Conservation (phyloP, 129 eudicot genomes). For the Arctium minus region DNA sequence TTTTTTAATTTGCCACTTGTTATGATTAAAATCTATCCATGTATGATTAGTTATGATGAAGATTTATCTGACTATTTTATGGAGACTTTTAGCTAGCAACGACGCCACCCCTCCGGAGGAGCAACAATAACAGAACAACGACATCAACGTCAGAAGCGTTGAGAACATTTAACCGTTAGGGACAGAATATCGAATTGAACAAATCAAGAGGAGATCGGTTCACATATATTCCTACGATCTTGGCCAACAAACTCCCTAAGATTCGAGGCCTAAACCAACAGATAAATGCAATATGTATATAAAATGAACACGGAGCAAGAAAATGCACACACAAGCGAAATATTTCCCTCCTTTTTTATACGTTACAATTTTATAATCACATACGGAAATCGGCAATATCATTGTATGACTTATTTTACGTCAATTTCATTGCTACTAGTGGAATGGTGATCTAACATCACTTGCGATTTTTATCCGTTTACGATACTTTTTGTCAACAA, state of each 20-base stretch:
- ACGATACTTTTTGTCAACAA: too few relatives aligned
- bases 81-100: neutral
- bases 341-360: neutral
- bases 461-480: too few relatives aligned
- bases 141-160: neutral
- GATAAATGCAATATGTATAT: neutral
- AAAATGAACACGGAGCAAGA: neutral
- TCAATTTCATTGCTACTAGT: too few relatives aligned
- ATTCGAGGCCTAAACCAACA: neutral
- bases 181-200: neutral
- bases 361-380: too few relatives aligned
- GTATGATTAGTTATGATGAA: neutral
- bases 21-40: neutral
- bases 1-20: too few relatives aligned
- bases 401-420: too few relatives aligned
- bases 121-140: neutral
- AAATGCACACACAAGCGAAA: neutral
- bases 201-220: neutral
- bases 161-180: neutral
- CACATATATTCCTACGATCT: neutral
- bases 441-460: too few relatives aligned
- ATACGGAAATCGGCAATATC: too few relatives aligned
- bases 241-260: neutral
- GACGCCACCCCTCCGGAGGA: neutral
- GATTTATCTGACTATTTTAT: neutral